Evolutionary conservation across 169 alveolate genomes (phyloP).

Genomic region (Perkinsus marinus): DNA sequence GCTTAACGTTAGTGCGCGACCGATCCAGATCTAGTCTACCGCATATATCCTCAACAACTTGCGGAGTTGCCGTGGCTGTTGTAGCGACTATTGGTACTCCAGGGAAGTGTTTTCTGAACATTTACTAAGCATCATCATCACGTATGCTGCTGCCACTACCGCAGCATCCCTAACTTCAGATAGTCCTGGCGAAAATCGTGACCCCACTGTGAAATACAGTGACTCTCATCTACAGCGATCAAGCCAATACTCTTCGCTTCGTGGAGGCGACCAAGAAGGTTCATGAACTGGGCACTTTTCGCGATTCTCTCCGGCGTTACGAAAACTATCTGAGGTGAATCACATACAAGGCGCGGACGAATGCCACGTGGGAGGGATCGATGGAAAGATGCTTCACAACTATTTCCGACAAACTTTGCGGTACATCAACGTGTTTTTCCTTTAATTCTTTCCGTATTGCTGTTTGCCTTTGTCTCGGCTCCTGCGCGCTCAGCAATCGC

Average conservation of each 20-base stretch:
- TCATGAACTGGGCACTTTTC: conserved; percentile 46
- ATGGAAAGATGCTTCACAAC: neutral
- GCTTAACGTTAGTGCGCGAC: neutral
- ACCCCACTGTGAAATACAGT: conserved; percentile 97
- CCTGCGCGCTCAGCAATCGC: neutral
- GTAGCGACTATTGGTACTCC: conserved; percentile 81
- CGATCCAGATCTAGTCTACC: neutral
- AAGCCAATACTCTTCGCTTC: conserved; percentile 56
- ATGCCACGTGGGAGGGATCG: neutral
- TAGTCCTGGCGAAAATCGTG: conserved; percentile 90
- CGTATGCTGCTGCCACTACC: neutral
- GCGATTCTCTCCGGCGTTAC: conserved; percentile 81
- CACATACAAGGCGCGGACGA: neutral
- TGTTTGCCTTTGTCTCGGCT: neutral
- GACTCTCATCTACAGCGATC: conserved; percentile 93
- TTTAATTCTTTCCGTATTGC: neutral
- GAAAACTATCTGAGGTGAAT: conserved; percentile 40
- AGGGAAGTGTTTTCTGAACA: conserved; percentile 52
- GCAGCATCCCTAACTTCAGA: conserved; percentile 54
- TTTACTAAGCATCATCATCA: neutral
- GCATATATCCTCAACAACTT: conserved; percentile 46
- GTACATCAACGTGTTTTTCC: neutral
- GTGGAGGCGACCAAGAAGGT: conserved; percentile 45
- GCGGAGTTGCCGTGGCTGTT: conserved; percentile 95
- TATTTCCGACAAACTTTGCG: neutral